A percentile compares a stretch with the other conserved stretches of the same genome.
These are phyloP conservation scores for Pulveroboletus sp. DNA, from an alignment of 768 basidiomycete species.

Conservation along the genomic window DNA sequence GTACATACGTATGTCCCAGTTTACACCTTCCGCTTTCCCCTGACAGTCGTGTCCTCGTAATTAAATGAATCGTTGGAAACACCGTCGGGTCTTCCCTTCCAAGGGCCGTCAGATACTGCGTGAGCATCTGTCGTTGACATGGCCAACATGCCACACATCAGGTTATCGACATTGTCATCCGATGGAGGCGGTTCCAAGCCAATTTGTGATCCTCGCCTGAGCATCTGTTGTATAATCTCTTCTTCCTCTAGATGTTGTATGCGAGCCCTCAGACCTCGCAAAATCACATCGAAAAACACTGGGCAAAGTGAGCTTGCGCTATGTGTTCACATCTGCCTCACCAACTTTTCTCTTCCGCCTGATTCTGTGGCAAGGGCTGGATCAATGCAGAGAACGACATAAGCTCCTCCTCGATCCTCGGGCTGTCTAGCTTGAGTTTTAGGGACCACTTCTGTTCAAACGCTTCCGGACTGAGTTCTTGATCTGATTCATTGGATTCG, in stretches of 20 bases:
- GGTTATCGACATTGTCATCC: slow-evolving; percentile 33
- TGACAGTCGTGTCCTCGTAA: slow-evolving; percentile 24
- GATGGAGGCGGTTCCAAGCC: slow-evolving; percentile 34
- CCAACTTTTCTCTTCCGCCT: slow-evolving; percentile 39
- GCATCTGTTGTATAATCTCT: slow-evolving; percentile 37
- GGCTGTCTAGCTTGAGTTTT: slow-evolving; percentile 32
- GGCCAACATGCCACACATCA: slow-evolving; percentile 40
- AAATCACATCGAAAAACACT: slow-evolving; percentile 37
- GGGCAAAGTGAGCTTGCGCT: slow-evolving; percentile 4
- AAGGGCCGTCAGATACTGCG: slow-evolving; percentile 27
- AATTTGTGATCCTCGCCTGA: slow-evolving; percentile 34
- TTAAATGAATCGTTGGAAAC: slow-evolving; percentile 17
- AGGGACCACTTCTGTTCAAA: slow-evolving; percentile 36
- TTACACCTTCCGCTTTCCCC: slow-evolving; percentile 23
- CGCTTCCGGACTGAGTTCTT: slow-evolving; percentile 33
- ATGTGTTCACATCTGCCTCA: slow-evolving; percentile 1
- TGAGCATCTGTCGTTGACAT: slow-evolving; percentile 15
- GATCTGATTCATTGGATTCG: slow-evolving; percentile 40
- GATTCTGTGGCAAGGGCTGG: slow-evolving; percentile 28
- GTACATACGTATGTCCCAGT: not conserved
- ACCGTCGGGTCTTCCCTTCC: slow-evolving; percentile 19
- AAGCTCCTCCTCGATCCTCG: slow-evolving; percentile 35
- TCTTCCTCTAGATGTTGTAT: slow-evolving; percentile 42
- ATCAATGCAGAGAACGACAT: slow-evolving; percentile 32
- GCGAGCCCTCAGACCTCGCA: slow-evolving; percentile 34